These are phyloP conservation scores for Nicotiana undulata DNA, from an alignment of 257 asterid genomes.

Conservation along the genomic window DNA sequence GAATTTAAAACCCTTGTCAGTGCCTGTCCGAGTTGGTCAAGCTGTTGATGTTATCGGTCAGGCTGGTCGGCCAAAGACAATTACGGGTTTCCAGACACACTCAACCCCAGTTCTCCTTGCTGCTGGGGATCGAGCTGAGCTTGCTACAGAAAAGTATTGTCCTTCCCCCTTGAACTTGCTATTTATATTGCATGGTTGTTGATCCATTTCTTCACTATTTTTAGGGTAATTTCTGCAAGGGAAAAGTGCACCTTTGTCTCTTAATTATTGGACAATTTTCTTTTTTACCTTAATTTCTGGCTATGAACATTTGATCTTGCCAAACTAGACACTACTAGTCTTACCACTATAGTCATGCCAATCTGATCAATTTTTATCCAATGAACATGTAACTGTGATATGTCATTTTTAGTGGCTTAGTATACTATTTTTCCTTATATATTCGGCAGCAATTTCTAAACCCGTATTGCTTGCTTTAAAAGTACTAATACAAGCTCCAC, in stretches of 20 bases:
- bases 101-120: constrained; percentile 84
- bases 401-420: neutral
- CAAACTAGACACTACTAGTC: neutral
- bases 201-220: neutral
- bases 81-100: constrained; percentile 92
- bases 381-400: neutral
- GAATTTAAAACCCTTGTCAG: constrained; percentile 71
- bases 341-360: neutral
- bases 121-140: constrained; percentile 95
- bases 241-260: neutral
- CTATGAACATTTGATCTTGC: neutral
- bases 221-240: neutral
- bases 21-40: constrained; percentile 94
- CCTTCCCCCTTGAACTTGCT: neutral
- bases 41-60: constrained; percentile 94
- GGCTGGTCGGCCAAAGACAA: constrained; percentile 95
- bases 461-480: neutral
- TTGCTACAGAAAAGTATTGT: constrained; percentile 79
- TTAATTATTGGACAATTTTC: neutral
- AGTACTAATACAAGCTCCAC: neutral
- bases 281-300: neutral
- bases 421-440: neutral
- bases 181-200: neutral
- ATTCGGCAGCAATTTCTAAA: neutral
- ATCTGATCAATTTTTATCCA: neutral